Evolutionary conservation across 768 basidiomycete genomes (phyloP).

Genomic region (Sutorius australiensis): DNA sequence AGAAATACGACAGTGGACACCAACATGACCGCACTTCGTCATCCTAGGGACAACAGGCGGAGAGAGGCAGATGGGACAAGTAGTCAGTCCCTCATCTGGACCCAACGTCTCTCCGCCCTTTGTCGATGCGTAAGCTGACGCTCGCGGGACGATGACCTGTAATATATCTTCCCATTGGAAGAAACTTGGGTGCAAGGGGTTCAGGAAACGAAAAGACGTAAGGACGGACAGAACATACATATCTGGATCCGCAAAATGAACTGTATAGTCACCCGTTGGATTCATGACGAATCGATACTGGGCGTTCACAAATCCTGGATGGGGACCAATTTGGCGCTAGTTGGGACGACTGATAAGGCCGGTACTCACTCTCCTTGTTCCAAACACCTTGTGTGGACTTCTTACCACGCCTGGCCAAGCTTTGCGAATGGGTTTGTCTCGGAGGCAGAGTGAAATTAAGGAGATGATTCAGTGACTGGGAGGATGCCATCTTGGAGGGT

Average conservation of each 20-base stretch:
- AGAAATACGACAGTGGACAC: constrained; percentile 31
- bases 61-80: constrained; percentile 94
- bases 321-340: constrained; percentile 13
- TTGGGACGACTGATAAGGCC: constrained; percentile 8
- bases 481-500: constrained; percentile 62
- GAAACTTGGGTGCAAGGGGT: constrained; percentile 49
- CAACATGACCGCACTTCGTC: constrained; percentile 97
- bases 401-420: constrained; percentile 71
- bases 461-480: constrained; percentile 73
- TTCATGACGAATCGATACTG: constrained; percentile 96
- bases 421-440: constrained; percentile 61
- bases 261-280: constrained; percentile 87
- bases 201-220: background rate
- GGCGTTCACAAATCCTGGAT: constrained; percentile 89
- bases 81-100: constrained; percentile 59
- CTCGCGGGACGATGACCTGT: constrained; percentile 88
- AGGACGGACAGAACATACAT: constrained; percentile 56
- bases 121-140: constrained; percentile 68
- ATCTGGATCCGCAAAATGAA: constrained; percentile 96
- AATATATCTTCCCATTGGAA: constrained; percentile 96
- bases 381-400: constrained; percentile 65
- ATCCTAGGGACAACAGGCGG: constrained; percentile 86
- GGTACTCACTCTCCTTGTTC: constrained; percentile 89
- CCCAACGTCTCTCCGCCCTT: constrained; percentile 41
- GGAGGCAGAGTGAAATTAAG: constrained; percentile 94